Percentiles rank a stretch among this genome's conserved stretches.
Conservation (phyloP, 1,284 basidiomycete genomes). For the Irpex rosettiformis region DNA sequence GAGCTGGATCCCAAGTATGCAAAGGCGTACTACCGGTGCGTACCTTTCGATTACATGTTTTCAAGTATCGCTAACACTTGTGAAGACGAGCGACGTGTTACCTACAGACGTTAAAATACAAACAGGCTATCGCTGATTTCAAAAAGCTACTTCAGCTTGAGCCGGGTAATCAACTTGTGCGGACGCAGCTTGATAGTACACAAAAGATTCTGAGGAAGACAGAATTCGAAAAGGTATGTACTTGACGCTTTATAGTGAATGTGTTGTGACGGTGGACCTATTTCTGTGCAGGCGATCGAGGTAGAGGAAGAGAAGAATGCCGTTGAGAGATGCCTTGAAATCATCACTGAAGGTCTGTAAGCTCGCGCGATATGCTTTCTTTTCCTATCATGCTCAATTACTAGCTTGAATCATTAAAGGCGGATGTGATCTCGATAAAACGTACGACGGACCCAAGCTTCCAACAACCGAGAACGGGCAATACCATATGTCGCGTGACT, state of each 20-base stretch:
- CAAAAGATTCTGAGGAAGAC: constrained; percentile 86
- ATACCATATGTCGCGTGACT: constrained; percentile 73
- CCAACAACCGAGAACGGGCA: constrained; percentile 52
- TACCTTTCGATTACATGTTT: constrained; percentile 7
- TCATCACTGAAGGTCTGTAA: constrained; percentile 74
- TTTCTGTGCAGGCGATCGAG: constrained; percentile 66
- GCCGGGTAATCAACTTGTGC: constrained; percentile 81
- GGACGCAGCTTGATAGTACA: constrained; percentile 81
- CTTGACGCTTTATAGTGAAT: not conserved
- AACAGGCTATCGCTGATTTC: constrained; percentile 82
- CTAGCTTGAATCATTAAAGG: constrained; percentile 37
- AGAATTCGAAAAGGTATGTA: constrained; percentile 80
- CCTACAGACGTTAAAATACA: constrained; percentile 85
- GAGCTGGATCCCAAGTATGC: constrained; percentile 87
- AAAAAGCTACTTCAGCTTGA: constrained; percentile 86
- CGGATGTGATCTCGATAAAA: constrained; percentile 67
- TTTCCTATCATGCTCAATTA: not conserved
- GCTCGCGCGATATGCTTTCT: not conserved
- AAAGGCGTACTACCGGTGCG: constrained; percentile 85
- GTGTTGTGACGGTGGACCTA: not conserved
- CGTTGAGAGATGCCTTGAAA: constrained; percentile 68
- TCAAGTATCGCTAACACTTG: not conserved
- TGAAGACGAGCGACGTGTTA: constrained; percentile 86
- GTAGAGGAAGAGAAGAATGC: constrained; percentile 82
- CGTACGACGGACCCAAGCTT: constrained; percentile 69